Evolutionary conservation across 768 basidiomycete genomes (phyloP).

Genomic region (Mycena rebaudengoi): DNA sequence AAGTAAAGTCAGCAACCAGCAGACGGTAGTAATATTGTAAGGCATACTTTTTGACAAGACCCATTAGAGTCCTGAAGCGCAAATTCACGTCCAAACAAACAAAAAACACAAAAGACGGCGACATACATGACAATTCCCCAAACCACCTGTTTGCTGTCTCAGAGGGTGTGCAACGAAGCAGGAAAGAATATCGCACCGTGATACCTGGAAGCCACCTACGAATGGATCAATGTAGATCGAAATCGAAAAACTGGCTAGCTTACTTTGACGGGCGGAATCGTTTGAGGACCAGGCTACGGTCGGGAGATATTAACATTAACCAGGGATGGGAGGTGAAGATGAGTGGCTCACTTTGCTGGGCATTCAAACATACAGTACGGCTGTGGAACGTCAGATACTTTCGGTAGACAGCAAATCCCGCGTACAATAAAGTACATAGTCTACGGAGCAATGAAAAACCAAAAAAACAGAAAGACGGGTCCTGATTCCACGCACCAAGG

Average conservation of each 20-base stretch:
- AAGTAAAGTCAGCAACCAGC: not conserved
- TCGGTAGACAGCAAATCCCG: not conserved
- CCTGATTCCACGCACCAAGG: slow-evolving; percentile 51
- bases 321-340: slow-evolving; percentile 9
- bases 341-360: slow-evolving; percentile 66
- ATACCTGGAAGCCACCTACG: slow-evolving; percentile 72
- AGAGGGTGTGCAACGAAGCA: not conserved
- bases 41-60: slow-evolving; percentile 71
- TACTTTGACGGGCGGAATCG: slow-evolving; percentile 71
- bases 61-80: slow-evolving; percentile 63
- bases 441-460: slow-evolving; percentile 38
- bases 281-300: slow-evolving; percentile 61
- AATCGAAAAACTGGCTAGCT: slow-evolving; percentile 3
- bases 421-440: slow-evolving; percentile 78
- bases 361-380: slow-evolving; percentile 73
- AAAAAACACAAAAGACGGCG: not conserved
- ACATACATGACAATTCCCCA: slow-evolving; percentile 74
- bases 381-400: slow-evolving; percentile 33
- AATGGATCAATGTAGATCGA: not conserved
- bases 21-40: not conserved
- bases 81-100: not conserved
- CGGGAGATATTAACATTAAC: not conserved
- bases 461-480: not conserved
- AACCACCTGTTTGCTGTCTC: slow-evolving; percentile 40
- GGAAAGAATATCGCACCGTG: slow-evolving; percentile 49